phyloP scores from a whole-genome alignment of 305 asterid genomes.

The Fraxinus baroniana region DNA sequence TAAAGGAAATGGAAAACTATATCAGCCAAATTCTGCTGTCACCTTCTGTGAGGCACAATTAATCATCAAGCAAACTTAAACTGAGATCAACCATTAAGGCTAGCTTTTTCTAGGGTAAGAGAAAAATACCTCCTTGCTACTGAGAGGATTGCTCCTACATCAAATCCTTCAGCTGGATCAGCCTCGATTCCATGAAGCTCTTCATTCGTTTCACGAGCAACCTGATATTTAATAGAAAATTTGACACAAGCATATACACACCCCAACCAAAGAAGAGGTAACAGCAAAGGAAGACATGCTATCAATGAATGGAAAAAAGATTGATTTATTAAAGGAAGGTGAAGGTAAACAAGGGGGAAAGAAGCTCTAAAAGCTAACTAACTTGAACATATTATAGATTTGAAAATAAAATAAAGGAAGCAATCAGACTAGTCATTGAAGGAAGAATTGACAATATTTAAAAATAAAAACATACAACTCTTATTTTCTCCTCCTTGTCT shows the following conservation, averaged over 20 bases:
- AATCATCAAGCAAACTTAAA: conserved; percentile 13
- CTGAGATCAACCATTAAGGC: conserved; percentile 9
- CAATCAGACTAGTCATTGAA: conserved; percentile 13
- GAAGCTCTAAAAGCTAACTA: neutral
- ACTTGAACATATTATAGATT: neutral
- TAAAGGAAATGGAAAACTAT: conserved; percentile 4
- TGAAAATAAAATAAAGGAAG: neutral
- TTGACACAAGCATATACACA: conserved; percentile 23
- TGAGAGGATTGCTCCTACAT: conserved; percentile 82
- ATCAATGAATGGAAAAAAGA: neutral
- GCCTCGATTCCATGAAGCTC: conserved; percentile 90
- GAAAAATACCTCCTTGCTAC: conserved; percentile 79
- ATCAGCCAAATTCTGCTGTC: conserved; percentile 13
- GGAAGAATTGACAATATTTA: conserved; percentile 21
- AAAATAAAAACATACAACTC: conserved; percentile 70
- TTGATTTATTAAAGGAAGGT: neutral
- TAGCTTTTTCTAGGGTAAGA: conserved; percentile 21
- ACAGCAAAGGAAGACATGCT: conserved; percentile 16
- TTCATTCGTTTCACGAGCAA: conserved; percentile 97
- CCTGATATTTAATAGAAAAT: conserved; percentile 43
- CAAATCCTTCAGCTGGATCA: conserved; percentile 84
- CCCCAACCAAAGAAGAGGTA: conserved; percentile 20
- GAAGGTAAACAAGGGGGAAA: neutral
- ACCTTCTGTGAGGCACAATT: conserved; percentile 14
- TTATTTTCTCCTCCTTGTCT: conserved; percentile 96